Conservation (phyloP, 345 rosid genomes). For the Euphorbia peplus region DNA sequence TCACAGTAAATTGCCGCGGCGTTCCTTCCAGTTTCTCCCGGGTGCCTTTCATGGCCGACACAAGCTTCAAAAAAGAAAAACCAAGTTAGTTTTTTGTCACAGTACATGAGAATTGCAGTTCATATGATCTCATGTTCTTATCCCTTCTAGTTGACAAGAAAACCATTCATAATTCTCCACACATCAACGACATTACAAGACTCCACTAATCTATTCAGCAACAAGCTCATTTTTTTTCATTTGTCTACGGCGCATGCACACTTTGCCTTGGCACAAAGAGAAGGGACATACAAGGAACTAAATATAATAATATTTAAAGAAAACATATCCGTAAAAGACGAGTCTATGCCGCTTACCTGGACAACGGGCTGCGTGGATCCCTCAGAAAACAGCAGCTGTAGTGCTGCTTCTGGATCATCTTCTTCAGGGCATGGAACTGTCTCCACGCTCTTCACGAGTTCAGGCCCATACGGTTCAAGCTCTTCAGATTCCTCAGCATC, state of each 20-base stretch:
- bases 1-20: slow-evolving; percentile 44
- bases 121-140: background rate
- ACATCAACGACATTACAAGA: background rate
- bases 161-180: background rate
- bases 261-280: too few relatives aligned
- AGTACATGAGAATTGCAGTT: background rate
- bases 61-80: slow-evolving; percentile 39
- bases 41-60: slow-evolving; percentile 83
- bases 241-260: background rate
- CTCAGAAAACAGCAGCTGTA: slow-evolving; percentile 35
- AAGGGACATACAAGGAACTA: background rate
- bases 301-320: background rate
- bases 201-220: background rate
- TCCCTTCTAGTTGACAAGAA: background rate
- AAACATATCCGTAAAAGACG: background rate
- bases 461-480: slow-evolving; percentile 18
- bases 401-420: slow-evolving; percentile 32
- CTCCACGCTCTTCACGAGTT: slow-evolving; percentile 25
- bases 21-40: slow-evolving; percentile 58
- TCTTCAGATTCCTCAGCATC: slow-evolving; percentile 31
- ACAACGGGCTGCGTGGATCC: slow-evolving; percentile 14
- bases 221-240: background rate
- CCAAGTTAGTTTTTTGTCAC: slow-evolving; percentile 17
- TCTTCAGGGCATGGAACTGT: slow-evolving; percentile 35
- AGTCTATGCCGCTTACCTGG: slow-evolving; percentile 32